Base-by-base conservation (phyloP, 805 yeast genomes). In the Sungouiozyma intestinalis region DNA sequence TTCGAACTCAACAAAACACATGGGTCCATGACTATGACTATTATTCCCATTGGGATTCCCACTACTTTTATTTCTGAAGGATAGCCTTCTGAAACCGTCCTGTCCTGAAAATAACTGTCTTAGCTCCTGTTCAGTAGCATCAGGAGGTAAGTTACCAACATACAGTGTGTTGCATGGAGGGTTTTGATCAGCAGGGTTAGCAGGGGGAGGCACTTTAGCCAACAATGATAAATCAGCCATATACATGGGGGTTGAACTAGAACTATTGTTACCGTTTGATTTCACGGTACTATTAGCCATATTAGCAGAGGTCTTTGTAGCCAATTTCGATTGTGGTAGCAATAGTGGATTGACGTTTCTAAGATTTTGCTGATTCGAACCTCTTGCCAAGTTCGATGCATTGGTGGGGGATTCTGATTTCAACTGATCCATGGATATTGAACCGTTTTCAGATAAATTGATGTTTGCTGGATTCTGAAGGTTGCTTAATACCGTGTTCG, bases 1-100 rank as follows among this genome's bases (percentile, higher is more conserved):
- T 52, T 90, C 97, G 66, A 88, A 88, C 67, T 88, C 97, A 40
- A 88, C 97, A 69, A 88, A 88, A 63, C 97, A 88, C 97, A 88
- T 88, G 40, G 97, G 97, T 3, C 97, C 97, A 64, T 82, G 90
- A 42, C 66, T 66, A 39, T 41, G 42, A 15, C 27, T 29, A 33
- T 54, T 46, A 6, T 50, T 49, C 40, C 57, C 62, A 36, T 39
- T 48, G 14, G 36, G 11, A 17, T 54, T 60, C 29, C 29, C 29
- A 24, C 11, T 24, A 11, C 11, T 24, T 62, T 85, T 85, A 11
- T 92, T 87, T 49, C 95, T 73, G 69, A 90, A 88, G 20, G 94
- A 83, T 39, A 88, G 71, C 41, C 97, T 70, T 58, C 94, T 79
- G 68, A 90, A 88, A 2, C 97, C 97, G 42, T 80, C 77, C 55